These are phyloP conservation scores for Capniomyces stellatus DNA, from an alignment of 371 early-diverging fungal species.

Conservation along the genomic window DNA sequence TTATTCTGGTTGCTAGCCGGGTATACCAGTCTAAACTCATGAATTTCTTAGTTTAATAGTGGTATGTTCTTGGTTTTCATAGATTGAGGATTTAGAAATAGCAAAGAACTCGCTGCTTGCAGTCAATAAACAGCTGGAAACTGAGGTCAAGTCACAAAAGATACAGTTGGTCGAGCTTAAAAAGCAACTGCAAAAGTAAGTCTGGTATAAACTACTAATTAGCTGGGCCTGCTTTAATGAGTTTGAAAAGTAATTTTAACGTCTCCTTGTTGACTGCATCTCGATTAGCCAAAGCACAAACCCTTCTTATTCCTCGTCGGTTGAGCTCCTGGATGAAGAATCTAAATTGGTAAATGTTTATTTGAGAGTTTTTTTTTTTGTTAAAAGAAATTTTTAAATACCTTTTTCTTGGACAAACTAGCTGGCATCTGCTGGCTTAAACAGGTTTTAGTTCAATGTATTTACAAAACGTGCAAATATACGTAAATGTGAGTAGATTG, in stretches of 20 bases:
- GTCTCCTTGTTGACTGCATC: too few relatives aligned
- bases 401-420: too few relatives aligned
- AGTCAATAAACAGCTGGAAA: slow-evolving; percentile 20
- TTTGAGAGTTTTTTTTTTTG: background rate
- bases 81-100: slow-evolving; percentile 24
- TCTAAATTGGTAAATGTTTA: background rate
- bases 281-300: background rate
- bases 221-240: too few relatives aligned
- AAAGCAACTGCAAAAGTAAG: slow-evolving; percentile 18
- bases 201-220: too few relatives aligned
- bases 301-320: background rate
- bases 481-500: slow-evolving; percentile 21
- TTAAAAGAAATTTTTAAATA: background rate
- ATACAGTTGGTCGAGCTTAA: slow-evolving; percentile 17
- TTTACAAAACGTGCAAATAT: too few relatives aligned
- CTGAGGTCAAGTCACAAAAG: slow-evolving; percentile 17
- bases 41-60: too few relatives aligned
- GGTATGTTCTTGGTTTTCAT: too few relatives aligned
- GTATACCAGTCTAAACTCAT: too few relatives aligned
- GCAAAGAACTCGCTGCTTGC: slow-evolving; percentile 21
- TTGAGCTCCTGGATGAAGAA: background rate
- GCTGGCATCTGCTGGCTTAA: too few relatives aligned
- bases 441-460: too few relatives aligned
- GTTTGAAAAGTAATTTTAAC: too few relatives aligned
- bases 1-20: too few relatives aligned